Percentiles rank a stretch among this genome's conserved stretches.
Conservation (phyloP, 1,139 yeast species). For the Yamadazyma trypodendri region DNA sequence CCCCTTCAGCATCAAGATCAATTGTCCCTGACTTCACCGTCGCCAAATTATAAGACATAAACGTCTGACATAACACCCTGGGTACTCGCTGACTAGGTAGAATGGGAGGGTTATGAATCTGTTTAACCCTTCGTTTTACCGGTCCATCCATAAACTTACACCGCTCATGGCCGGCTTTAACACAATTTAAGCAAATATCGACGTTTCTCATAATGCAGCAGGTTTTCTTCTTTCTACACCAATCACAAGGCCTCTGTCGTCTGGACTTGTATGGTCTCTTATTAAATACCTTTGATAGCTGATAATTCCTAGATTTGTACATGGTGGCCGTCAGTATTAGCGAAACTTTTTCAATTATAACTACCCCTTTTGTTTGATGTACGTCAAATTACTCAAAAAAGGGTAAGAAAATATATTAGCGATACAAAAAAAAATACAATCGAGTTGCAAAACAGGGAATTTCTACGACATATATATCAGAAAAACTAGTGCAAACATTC, state of each 20-base stretch:
- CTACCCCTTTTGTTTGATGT: not conserved
- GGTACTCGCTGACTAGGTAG: conserved; percentile 8
- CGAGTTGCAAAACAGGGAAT: not conserved
- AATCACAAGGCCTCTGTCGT: conserved; percentile 27
- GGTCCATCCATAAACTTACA: conserved; percentile 27
- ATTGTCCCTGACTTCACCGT: not conserved
- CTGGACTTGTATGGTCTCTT: conserved; percentile 25
- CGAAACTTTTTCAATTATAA: not conserved
- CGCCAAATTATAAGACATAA: not conserved
- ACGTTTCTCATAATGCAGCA: conserved; percentile 25
- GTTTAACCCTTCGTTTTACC: conserved; percentile 16
- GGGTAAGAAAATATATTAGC: conserved; percentile 2
- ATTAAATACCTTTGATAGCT: conserved; percentile 13
- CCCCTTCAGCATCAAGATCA: too few relatives aligned
- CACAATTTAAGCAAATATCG: conserved; percentile 23
- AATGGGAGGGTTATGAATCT: conserved; percentile 7
- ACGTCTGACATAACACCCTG: not conserved
- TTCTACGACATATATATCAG: not conserved
- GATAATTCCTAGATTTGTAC: conserved; percentile 11
- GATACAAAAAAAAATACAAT: not conserved
- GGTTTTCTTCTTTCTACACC: conserved; percentile 27
- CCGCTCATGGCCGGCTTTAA: conserved; percentile 21
- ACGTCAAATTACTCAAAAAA: not conserved
- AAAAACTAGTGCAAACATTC: not conserved
- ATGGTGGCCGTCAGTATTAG: not conserved